Evolutionary conservation across 495 filamentous ascomycete species (phyloP).

Genomic region (Oidiodendron maius): DNA sequence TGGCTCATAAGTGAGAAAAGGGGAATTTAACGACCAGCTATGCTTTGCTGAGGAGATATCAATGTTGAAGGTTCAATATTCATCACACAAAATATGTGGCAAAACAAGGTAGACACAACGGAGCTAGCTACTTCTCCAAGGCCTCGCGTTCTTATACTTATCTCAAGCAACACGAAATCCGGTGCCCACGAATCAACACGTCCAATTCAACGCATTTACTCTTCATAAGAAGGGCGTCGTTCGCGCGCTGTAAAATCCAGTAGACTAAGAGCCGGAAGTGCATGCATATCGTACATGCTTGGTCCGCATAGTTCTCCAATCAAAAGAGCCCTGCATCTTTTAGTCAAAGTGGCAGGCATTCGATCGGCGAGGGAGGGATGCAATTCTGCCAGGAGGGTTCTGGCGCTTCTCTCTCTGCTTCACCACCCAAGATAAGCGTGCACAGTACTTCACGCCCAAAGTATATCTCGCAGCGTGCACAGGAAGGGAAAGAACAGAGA

Average conservation of each 20-base stretch:
- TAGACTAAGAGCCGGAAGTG: conserved; percentile 10
- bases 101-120: background rate
- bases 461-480: conserved; percentile 9
- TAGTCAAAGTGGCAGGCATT: background rate
- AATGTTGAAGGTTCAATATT: background rate
- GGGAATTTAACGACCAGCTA: too few relatives aligned
- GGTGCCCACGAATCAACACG: conserved; percentile 7
- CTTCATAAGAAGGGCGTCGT: background rate
- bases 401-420: conserved; percentile 1
- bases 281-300: conserved; percentile 11
- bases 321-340: background rate
- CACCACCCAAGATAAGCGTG: conserved; percentile 13
- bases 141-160: conserved; percentile 10
- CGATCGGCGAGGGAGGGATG: conserved; percentile 1
- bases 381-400: background rate
- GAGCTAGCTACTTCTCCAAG: background rate
- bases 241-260: background rate
- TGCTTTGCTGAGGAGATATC: too few relatives aligned
- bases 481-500: background rate
- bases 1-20: too few relatives aligned
- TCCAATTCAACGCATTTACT: conserved; percentile 5
- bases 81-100: background rate
- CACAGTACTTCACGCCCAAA: conserved; percentile 10
- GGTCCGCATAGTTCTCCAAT: conserved; percentile 7
- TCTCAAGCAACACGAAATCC: conserved; percentile 3